Base-by-base conservation (phyloP, 176 grass and related monocot species). In the Ensete glaucum region DNA sequence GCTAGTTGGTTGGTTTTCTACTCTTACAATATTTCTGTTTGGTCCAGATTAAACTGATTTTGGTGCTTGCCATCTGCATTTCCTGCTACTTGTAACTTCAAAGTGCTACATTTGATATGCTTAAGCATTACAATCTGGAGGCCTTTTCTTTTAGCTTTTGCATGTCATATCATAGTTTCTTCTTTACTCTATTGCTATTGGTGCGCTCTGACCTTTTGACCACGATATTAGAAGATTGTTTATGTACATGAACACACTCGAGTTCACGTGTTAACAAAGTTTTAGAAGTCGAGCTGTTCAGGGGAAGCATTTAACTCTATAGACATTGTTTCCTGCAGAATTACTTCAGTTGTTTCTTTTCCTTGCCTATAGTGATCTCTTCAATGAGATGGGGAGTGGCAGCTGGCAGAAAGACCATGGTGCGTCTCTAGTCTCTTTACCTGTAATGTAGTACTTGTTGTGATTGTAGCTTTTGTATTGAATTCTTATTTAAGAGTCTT, bases 301-400 rank as follows among this genome's bases (percentile, higher is more conserved):
- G 1, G 9, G 5, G 14, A 17, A 60, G 17, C 15, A 15, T 29
- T 21, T 50, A 63, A 73, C 53, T 22, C 15, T 34, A 9, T 52
- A 5, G 20, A 69, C 67, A 79, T 27, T 82, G 60, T 5, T 52
- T 11, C 24, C 11, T 96, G 78, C 81, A 97, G 90, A 92, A 93
- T 71, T 97, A 97, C 73, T 93, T 93, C 73, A 81, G 94, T 73
- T 93, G 81, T 76, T 97, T 97, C 83, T 97, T 97, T 7, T 81
- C 90, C 49, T 87, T 97, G 81, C 94, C 94, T 5, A 93, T 97
- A 69, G 80, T 97, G 24, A 93, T 97, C 53, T 88, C 94, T 85
- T 97, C 94, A 69, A 81, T 97, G 73, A 88, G 94, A 79, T 97
- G 90, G 94, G 93, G 94, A 27, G 25, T 88, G 52, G 55, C 79